Conservation (phyloP, 441 rosid genomes). For the Metrosideros polymorpha region DNA sequence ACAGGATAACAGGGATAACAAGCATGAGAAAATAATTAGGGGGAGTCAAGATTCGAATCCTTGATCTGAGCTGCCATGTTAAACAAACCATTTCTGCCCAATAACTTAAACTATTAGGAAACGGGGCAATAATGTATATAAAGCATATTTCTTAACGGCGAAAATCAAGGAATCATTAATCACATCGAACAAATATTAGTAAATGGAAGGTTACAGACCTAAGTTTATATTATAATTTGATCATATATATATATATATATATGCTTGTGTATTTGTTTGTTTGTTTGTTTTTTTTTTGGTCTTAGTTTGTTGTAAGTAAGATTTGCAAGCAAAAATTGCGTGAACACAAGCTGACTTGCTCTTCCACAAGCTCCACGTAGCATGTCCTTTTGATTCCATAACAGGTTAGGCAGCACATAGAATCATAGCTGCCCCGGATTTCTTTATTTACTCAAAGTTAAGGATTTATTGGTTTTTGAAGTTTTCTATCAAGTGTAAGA, state of each 20-base stretch:
- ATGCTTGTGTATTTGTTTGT: neutral
- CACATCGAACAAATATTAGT: neutral
- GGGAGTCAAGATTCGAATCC: neutral
- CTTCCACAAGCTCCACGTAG: neutral
- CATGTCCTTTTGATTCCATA: neutral
- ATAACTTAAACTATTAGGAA: neutral
- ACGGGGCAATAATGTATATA: neutral
- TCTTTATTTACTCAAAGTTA: neutral
- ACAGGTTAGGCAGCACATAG: neutral
- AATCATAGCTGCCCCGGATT: neutral
- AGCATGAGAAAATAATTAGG: neutral
- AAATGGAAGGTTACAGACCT: neutral
- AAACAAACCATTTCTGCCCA: neutral
- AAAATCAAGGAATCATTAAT: neutral
- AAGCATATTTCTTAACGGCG: neutral
- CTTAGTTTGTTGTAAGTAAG: neutral
- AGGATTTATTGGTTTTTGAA: neutral
- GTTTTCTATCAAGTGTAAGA: neutral
- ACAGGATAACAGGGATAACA: neutral
- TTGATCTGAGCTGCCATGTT: neutral
- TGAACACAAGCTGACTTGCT: neutral
- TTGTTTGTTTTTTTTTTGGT: neutral
- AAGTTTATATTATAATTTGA: neutral
- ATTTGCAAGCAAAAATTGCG: neutral
- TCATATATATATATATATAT: neutral